Base-by-base conservation (phyloP, 2,329 filamentous ascomycete species). In the Alternaria solani region DNA sequence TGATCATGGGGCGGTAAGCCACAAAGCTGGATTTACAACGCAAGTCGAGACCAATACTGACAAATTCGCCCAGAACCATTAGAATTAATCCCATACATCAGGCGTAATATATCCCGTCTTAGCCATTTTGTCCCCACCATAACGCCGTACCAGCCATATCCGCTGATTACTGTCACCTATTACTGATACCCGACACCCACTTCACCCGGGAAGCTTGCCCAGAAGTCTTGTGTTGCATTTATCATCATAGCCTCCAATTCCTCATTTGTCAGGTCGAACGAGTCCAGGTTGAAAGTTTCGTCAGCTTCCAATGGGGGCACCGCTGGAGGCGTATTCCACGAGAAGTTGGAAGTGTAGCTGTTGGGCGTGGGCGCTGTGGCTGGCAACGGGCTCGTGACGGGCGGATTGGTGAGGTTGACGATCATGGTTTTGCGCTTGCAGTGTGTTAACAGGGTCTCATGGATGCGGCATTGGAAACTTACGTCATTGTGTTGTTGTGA, bases 161-260 rank as follows among this genome's bases (percentile, higher is more conserved):
- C 20, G 20, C 20, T 23, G 4, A 23, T 23, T 23, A 23, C 20
- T 23, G 20, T 23, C 28, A 16, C 30, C 16, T 49, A 6, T 30
- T 49, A 41, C 51, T 59, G 28, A 57, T 73, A 75, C 4, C 71
- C 75, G 20, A 72, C 74, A 18, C 75, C 76, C 6, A 79, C 77
- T 51, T 79, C 77, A 5, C 77, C 77, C 0, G 77, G 77, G 48
- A 79, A 79, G 23, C 72, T 74, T 14, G 69, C 75, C 77, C 77
- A 79, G 39, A 79, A 79, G 7, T 79, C 77, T 55, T 79, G 76
- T 28, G 77, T 79, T 8, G 75, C 75, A 55, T 70, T 75, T 54
- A 76, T 73, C 67, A 78, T 75, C 55, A 77, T 74, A n/a, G 75
- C 73, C 43, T 79, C 75, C 46, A 79, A 65, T 18, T 78, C 77